These are phyloP conservation scores for Xylaria sp. DNA, from an alignment of 2,329 filamentous ascomycete genomes.

Conservation along the genomic window DNA sequence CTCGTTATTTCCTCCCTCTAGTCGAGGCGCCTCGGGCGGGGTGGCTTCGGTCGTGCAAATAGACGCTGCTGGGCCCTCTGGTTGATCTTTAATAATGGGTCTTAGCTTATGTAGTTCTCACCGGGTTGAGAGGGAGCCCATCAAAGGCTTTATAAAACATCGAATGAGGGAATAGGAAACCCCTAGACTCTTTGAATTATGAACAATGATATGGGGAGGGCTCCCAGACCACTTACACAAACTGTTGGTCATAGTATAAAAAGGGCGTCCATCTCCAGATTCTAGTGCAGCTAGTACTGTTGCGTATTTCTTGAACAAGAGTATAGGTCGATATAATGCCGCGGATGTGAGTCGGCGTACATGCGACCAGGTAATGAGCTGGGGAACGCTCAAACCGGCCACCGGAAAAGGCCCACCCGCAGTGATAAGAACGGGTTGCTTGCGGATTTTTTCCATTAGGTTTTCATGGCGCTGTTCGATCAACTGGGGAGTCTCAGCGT, in stretches of 20 bases:
- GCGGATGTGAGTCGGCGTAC: conserved; percentile 51
- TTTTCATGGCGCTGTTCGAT: conserved; percentile 47
- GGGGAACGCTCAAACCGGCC: conserved; percentile 48
- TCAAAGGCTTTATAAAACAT: background rate
- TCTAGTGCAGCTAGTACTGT: conserved; percentile 51
- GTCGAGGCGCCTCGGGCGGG: conserved; percentile 41
- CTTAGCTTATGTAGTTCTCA: background rate
- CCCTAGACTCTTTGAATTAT: conserved; percentile 18
- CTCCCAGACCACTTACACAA: background rate
- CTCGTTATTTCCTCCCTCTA: conserved; percentile 46
- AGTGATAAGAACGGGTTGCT: conserved; percentile 51
- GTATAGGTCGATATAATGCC: conserved; percentile 52
- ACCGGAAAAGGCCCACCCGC: conserved; percentile 29
- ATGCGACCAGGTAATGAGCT: conserved; percentile 57
- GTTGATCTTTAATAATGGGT: background rate
- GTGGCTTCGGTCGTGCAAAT: conserved; percentile 42
- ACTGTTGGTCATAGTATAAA: conserved; percentile 42
- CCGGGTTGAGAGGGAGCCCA: background rate
- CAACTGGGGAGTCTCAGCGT: conserved; percentile 43
- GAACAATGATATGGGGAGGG: background rate
- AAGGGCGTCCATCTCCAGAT: conserved; percentile 50
- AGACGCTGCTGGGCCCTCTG: conserved; percentile 8
- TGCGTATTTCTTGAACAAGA: conserved; percentile 50
- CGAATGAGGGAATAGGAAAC: background rate
- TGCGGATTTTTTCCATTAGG: conserved; percentile 50